Base-by-base conservation (phyloP, 257 asterid species). In the Cordia subcordata region DNA sequence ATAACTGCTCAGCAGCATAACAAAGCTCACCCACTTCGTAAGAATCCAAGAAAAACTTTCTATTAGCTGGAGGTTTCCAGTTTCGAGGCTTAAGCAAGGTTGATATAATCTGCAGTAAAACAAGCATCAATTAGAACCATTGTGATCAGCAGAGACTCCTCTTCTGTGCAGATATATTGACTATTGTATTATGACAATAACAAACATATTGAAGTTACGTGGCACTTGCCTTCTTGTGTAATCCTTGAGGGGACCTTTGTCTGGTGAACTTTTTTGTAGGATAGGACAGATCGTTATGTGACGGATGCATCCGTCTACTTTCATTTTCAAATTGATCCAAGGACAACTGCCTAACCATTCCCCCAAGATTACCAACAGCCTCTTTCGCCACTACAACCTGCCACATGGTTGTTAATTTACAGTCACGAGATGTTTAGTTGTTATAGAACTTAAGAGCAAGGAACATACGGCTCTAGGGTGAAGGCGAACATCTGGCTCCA, bases 371-470 rank as follows among this genome's bases (percentile, higher is more conserved):
- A 64, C 99, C 99, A 14, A 89, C 80, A 54, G 90, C 70, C 74
- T 93, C 99, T 82, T 86, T 93, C 56, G 99, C 99, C 15, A 93
- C 97, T 52, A 93, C 99, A 72, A 93, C 99, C 99, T 93, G 89
- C 66, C 70, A 65, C 60, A 54, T 51, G 27, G n/a, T 57, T 67
- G 23, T 65, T 53, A 64, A 55, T 63, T 33, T 62, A 35, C 44
- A 51, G 3, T 45, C 55, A 63, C 20, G 35, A 61, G 60, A 27
- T 32, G 10, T 0, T 8, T 20, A 18, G 18, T 23, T 20, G 14
- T 10, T 8, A 59, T 5, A 35, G 58, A 50, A 40, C 37, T 50
- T 42, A n/a, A 42, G 47, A 15, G 60, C 10, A 57, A 51, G 52
- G 56, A 62, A 69, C 85, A 69, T 81, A 93, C 99, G 74, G 99